phyloP scores from a whole-genome alignment of 257 asterid genomes.

The Penstemon newberryi region DNA sequence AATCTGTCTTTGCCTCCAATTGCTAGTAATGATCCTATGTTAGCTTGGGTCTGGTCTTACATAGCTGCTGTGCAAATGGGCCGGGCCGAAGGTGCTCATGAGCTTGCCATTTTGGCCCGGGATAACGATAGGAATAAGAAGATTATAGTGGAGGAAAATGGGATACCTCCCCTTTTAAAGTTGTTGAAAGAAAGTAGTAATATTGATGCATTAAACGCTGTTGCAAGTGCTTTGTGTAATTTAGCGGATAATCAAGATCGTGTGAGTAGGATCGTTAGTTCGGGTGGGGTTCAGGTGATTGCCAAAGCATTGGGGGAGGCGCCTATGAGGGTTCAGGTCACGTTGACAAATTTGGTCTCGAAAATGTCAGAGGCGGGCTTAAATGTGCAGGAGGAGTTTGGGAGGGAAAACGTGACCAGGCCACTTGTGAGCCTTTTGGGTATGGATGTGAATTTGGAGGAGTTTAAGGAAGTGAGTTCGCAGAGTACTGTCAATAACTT shows the following conservation, averaged over 20 bases:
- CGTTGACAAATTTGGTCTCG: conserved; percentile 42
- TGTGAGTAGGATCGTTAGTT: conserved; percentile 34
- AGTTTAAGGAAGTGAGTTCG: conserved; percentile 30
- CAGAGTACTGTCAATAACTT: conserved; percentile 27
- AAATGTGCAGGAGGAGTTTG: conserved; percentile 55
- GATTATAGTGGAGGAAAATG: conserved; percentile 49
- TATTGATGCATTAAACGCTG: conserved; percentile 46
- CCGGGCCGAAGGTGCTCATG: conserved; percentile 50
- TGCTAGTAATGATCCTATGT: conserved; percentile 49
- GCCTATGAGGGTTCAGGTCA: conserved; percentile 37
- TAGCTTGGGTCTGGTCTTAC: conserved; percentile 61
- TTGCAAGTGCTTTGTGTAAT: conserved; percentile 45
- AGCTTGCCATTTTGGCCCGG: conserved; percentile 36
- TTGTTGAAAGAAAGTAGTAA: conserved; percentile 49
- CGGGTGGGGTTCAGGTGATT: conserved; percentile 40
- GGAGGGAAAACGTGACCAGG: conserved; percentile 56
- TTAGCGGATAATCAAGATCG: conserved; percentile 44
- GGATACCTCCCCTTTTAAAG: conserved; percentile 54
- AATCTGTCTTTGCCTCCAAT: conserved; percentile 50
- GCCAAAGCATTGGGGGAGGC: conserved; percentile 40
- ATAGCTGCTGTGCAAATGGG: conserved; percentile 53
- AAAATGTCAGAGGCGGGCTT: conserved; percentile 45
- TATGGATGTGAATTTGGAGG: conserved; percentile 45
- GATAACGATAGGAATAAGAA: conserved; percentile 40
- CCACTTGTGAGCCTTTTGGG: conserved; percentile 49